Conservation (phyloP, 768 basidiomycete species). For the Rhodocollybia butyracea region DNA sequence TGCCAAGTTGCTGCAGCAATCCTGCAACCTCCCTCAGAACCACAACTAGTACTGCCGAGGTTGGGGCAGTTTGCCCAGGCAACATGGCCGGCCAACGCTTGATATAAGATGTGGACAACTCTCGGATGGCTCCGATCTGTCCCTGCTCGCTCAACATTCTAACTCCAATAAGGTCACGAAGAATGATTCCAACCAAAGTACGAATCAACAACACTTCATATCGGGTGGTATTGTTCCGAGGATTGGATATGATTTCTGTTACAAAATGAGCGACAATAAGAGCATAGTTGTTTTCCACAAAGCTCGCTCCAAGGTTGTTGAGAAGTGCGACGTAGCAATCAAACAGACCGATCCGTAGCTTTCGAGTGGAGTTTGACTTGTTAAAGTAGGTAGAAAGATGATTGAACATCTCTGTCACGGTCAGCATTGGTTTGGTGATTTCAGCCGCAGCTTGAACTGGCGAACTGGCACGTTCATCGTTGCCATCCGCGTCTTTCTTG, state of each 20-base stretch:
- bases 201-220: constrained; percentile 76
- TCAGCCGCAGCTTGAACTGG: constrained; percentile 46
- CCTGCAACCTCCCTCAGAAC: constrained; percentile 83
- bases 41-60: constrained; percentile 63
- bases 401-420: constrained; percentile 76
- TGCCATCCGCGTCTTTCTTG: constrained; percentile 52
- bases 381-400: constrained; percentile 81
- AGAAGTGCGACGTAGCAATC: constrained; percentile 85
- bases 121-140: constrained; percentile 88
- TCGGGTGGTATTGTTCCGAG: constrained; percentile 50
- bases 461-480: constrained; percentile 52
- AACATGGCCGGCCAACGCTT: constrained; percentile 93
- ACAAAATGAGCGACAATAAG: constrained; percentile 78
- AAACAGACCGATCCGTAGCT: constrained; percentile 80
- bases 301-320: constrained; percentile 67
- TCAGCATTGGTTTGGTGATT: constrained; percentile 64
- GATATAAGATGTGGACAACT: constrained; percentile 76
- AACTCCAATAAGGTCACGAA: constrained; percentile 85
- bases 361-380: constrained; percentile 62
- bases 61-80: constrained; percentile 76
- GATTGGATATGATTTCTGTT: constrained; percentile 66
- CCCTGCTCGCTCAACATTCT: constrained; percentile 91
- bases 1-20: constrained; percentile 84
- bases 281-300: constrained; percentile 81
- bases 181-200: constrained; percentile 68